These are phyloP conservation scores for Aspergillus clavatus DNA, from an alignment of 2,329 filamentous ascomycete species.

Conservation along the genomic window DNA sequence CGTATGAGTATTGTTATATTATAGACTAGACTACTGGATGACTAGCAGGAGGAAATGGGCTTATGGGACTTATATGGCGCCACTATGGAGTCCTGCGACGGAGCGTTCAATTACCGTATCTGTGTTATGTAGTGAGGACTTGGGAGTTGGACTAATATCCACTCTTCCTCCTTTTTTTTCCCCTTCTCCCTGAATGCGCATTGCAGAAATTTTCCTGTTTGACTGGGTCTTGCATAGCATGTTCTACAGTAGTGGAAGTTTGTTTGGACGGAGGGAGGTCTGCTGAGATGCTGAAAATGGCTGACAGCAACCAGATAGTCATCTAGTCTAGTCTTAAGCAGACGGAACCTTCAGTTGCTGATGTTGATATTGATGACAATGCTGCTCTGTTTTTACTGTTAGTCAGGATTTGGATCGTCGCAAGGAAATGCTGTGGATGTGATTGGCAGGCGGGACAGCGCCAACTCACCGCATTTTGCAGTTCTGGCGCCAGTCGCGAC, in stretches of 20 bases:
- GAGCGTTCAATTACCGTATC: constrained; percentile 1
- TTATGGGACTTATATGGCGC: too few relatives aligned
- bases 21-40: too few relatives aligned
- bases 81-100: not conserved
- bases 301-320: not conserved
- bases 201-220: not conserved
- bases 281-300: not conserved
- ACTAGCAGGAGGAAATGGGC: too few relatives aligned
- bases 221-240: not conserved
- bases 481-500: not conserved
- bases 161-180: not conserved
- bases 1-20: too few relatives aligned
- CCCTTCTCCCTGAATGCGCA: too few relatives aligned
- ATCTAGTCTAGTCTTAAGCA: too few relatives aligned
- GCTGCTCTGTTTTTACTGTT: too few relatives aligned
- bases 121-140: too few relatives aligned
- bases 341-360: too few relatives aligned
- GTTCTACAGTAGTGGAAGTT: too few relatives aligned
- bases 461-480: not conserved
- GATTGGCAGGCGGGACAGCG: not conserved
- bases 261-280: not conserved
- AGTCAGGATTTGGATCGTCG: too few relatives aligned
- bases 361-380: too few relatives aligned
- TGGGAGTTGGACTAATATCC: not conserved
- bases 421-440: not conserved